phyloP scores from a whole-genome alignment of 129 eudicot genomes.

The Daucus carota region DNA sequence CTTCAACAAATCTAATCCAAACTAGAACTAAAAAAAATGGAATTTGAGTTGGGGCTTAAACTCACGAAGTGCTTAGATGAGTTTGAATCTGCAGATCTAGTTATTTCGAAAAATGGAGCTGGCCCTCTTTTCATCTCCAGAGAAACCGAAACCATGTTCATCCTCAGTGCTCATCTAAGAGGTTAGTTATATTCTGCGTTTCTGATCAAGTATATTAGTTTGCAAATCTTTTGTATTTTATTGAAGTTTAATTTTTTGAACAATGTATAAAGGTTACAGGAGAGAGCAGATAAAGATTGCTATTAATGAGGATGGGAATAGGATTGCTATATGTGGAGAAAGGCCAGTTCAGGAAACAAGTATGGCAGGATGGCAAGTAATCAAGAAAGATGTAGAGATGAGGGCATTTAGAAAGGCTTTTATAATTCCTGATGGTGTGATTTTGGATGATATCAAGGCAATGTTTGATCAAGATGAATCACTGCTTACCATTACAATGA shows the following conservation, averaged over 20 bases:
- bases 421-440: constrained; percentile 36
- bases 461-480: constrained; percentile 28
- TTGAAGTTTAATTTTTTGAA: not conserved
- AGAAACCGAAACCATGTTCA: constrained; percentile 32
- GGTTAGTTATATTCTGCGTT: constrained; percentile 22
- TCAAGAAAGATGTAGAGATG: constrained; percentile 25
- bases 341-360: constrained; percentile 28
- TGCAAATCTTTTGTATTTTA: not conserved
- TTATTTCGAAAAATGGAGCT: constrained; percentile 19
- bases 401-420: constrained; percentile 31
- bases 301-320: constrained; percentile 36
- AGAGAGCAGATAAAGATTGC: constrained; percentile 29
- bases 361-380: constrained; percentile 24
- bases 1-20: not conserved
- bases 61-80: constrained; percentile 24
- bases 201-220: not conserved
- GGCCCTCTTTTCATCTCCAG: constrained; percentile 33
- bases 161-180: constrained; percentile 40
- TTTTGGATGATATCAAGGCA: constrained; percentile 39
- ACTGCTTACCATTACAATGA: constrained; percentile 26
- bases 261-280: constrained; percentile 25
- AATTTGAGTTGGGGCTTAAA: constrained; percentile 31
- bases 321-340: constrained; percentile 28
- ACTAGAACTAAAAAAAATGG: constrained; percentile 16
- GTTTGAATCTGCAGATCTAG: constrained; percentile 13